Evolutionary conservation across 108 stramenopile species (phyloP), one percentile per base, ranked within the genome.

Genomic region (Hondaea fermentalgiana): DNA sequence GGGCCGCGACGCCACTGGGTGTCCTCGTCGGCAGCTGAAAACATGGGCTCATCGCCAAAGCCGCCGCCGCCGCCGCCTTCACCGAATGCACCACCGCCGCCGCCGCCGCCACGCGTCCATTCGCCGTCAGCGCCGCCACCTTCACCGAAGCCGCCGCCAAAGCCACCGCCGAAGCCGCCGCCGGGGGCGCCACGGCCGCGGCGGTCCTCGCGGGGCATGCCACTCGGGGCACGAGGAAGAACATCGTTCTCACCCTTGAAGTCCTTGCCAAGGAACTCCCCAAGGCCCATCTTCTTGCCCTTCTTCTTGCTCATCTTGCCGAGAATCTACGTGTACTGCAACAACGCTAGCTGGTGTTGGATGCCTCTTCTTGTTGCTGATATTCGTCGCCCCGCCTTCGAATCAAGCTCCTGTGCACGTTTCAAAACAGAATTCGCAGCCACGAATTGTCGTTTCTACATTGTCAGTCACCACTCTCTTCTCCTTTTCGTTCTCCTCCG

Each of bases 241-340:
- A 69, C 64, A 17, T 69, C 64, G 17, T 42, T 42, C 51, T 83
- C 76, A 45, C 25, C n/a, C 49, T 47, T 83, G 76, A 53, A 47
- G n/a, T 47, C 76, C 49, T 53, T 53, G 49, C 49, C 76, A 28
- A 83, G 76, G 76, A 83, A 83, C 49, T 47, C 51, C 43, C 49
- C 76, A 3, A 83, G 49, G 51, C 51, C 76, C 76, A 83, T 53
- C 76, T 83, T 83, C 76, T 53, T 83, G 51, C 76, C 76, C 5
- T 83, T 83, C 76, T 83, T 83, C 76, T 83, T 83, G 23, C 76
- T 83, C 76, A 83, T 83, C 49, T 47, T 69, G 64, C 64, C 42
- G 0, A 3, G 0, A 3, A 12, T 17, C 25, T 69, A 69, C 25
- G 64, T 42, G 14, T 69, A 42, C 25, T 69, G 25, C 42, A 28